phyloP scores from a whole-genome alignment of 768 basidiomycete genomes.

The Xerocomellus dryophilus region DNA sequence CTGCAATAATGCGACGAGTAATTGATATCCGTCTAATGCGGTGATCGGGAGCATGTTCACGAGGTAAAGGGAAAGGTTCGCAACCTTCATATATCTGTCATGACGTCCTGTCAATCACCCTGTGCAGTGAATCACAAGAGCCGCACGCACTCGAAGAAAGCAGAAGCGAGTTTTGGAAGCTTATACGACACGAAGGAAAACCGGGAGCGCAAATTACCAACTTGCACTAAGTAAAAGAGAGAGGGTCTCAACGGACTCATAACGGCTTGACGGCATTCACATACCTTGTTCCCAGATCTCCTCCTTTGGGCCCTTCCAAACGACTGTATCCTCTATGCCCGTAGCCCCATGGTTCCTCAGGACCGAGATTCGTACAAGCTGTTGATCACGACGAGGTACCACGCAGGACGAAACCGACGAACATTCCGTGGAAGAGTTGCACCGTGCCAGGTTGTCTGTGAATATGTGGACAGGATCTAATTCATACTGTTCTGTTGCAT shows the following conservation, averaged over 20 bases:
- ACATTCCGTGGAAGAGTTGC: slow-evolving; percentile 39
- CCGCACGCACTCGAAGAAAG: slow-evolving; percentile 57
- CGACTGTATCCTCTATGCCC: slow-evolving; percentile 39
- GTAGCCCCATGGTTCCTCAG: slow-evolving; percentile 2
- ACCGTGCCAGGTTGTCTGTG: slow-evolving; percentile 36
- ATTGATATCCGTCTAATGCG: slow-evolving; percentile 65
- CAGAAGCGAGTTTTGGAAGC: slow-evolving; percentile 25
- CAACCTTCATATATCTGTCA: slow-evolving; percentile 56
- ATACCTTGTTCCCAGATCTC: slow-evolving; percentile 70
- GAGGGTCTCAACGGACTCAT: background rate
- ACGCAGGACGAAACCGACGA: slow-evolving; percentile 47
- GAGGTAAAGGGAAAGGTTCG: slow-evolving; percentile 75
- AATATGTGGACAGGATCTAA: slow-evolving; percentile 58
- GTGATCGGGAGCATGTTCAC: slow-evolving; percentile 80
- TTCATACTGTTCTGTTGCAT: slow-evolving; percentile 40
- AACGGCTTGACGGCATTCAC: slow-evolving; percentile 10
- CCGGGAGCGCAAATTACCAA: slow-evolving; percentile 46
- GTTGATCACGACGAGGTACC: slow-evolving; percentile 45
- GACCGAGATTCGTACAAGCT: slow-evolving; percentile 57
- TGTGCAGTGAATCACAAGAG: background rate
- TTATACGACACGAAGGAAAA: slow-evolving; percentile 13
- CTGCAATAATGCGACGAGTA: slow-evolving; percentile 40
- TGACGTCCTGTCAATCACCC: background rate
- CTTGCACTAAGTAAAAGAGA: slow-evolving; percentile 41
- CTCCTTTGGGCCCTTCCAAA: slow-evolving; percentile 69